A percentile compares a stretch with the other conserved stretches of the same genome.
phyloP scores from a whole-genome alignment of 148 eudicot genomes.

The Cornus kousa region DNA sequence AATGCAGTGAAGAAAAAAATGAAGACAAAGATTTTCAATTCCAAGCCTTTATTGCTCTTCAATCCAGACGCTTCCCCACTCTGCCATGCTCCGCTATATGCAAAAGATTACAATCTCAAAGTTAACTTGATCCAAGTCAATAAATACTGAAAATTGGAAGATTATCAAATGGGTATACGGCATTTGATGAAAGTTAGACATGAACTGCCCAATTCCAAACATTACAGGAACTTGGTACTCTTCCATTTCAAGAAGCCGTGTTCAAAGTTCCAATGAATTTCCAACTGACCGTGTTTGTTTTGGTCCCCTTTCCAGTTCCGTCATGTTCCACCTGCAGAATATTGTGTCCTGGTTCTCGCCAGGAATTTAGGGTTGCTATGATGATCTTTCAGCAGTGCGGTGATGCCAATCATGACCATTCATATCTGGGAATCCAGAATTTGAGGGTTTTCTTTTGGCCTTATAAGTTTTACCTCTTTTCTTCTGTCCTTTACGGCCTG shows the following conservation, averaged over 20 bases:
- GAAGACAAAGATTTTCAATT: neutral
- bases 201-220: neutral
- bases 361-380: constrained; percentile 12
- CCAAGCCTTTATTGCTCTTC: neutral
- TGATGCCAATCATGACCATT: constrained; percentile 43
- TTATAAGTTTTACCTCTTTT: constrained; percentile 57
- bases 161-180: neutral
- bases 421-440: constrained; percentile 39
- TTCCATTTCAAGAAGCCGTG: neutral
- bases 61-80: neutral
- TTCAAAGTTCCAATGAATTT: neutral
- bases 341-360: neutral
- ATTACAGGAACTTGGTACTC: neutral
- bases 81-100: neutral
- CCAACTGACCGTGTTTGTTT: neutral
- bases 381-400: constrained; percentile 39
- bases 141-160: neutral
- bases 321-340: neutral
- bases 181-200: neutral
- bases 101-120: constrained; percentile 6
- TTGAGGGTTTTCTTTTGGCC: constrained; percentile 47
- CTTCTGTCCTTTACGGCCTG: constrained; percentile 48
- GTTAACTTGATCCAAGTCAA: neutral
- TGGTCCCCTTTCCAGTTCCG: neutral
- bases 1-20: neutral